phyloP scores from a whole-genome alignment of 2,329 filamentous ascomycete genomes.

The Rhytidhysteron rufulum region DNA sequence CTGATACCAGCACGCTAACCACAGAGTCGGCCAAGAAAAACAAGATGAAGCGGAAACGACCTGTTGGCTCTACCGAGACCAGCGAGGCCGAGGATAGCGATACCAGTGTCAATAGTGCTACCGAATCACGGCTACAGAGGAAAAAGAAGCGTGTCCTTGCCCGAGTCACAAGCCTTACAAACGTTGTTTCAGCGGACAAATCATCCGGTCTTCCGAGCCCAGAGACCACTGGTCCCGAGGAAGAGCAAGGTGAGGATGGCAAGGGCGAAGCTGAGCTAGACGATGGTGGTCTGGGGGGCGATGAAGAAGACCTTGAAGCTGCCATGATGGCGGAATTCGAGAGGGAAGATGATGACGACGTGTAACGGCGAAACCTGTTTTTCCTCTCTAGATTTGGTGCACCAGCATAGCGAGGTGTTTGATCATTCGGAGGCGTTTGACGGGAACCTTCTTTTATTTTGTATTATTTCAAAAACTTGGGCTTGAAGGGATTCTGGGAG shows the following conservation, averaged over 20 bases:
- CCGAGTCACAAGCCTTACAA: conserved; percentile 45
- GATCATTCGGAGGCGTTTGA: no score
- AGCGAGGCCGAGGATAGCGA: conserved; percentile 42
- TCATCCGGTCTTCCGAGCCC: conserved; percentile 38
- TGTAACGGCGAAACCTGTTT: conserved; percentile 1
- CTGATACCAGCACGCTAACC: conserved; percentile 24
- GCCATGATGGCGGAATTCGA: conserved; percentile 44
- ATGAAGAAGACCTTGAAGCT: conserved; percentile 27
- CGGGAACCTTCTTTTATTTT: no score
- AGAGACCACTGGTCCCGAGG: conserved; percentile 36
- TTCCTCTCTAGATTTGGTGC: conserved; percentile 9
- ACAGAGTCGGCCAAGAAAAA: conserved; percentile 16
- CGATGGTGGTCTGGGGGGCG: conserved; percentile 36
- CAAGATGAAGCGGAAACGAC: conserved; percentile 35
- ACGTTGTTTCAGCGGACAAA: conserved; percentile 37
- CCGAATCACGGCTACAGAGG: conserved; percentile 41
- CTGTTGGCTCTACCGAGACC: conserved; percentile 23
- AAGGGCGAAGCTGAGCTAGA: conserved; percentile 33
- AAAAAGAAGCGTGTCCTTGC: conserved; percentile 46
- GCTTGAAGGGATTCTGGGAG: not conserved
- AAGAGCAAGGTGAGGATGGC: conserved; percentile 41
- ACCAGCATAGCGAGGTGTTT: conserved; percentile 37
- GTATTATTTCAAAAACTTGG: no score
- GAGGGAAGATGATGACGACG: conserved; percentile 24
- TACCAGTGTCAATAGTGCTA: conserved; percentile 24